Evolutionary conservation across 2,329 filamentous ascomycete species (phyloP).

Genomic region (Penicillium psychrosexuale): DNA sequence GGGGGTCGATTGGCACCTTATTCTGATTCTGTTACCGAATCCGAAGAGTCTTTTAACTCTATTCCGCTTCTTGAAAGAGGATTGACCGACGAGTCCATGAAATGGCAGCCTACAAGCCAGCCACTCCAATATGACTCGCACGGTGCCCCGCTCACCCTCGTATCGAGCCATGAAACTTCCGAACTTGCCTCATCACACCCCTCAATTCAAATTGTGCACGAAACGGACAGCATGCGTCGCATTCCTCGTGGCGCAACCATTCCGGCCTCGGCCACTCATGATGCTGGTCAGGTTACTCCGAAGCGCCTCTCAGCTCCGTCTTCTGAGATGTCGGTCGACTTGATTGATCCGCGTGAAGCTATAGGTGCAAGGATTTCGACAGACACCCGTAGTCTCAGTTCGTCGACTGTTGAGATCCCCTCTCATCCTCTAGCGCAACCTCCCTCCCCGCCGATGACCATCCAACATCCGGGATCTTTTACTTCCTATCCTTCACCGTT

Average conservation of each 20-base stretch:
- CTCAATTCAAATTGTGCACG: conserved; percentile 51
- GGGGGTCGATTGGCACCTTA: conserved; percentile 33
- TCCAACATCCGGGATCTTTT: conserved; percentile 38
- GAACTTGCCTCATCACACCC: conserved; percentile 44
- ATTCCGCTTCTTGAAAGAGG: conserved; percentile 72
- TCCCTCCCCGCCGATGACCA: conserved; percentile 47
- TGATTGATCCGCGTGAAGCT: conserved; percentile 43
- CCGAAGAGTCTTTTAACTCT: conserved; percentile 71
- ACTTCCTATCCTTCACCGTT: conserved; percentile 31
- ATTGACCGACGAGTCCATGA: conserved; percentile 49
- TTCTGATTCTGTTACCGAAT: conserved; percentile 53
- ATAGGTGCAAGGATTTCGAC: conserved; percentile 32
- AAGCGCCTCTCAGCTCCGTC: conserved; percentile 55
- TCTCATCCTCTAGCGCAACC: conserved; percentile 47
- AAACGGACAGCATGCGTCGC: conserved; percentile 52
- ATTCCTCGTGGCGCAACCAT: conserved; percentile 46
- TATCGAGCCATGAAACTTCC: conserved; percentile 27
- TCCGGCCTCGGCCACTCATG: conserved; percentile 29
- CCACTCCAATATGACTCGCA: conserved; percentile 21
- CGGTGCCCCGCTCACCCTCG: conserved; percentile 26
- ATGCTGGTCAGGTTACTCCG: conserved; percentile 41
- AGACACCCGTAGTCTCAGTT: conserved; percentile 33
- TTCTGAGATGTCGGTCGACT: conserved; percentile 52
- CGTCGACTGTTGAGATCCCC: conserved; percentile 43
- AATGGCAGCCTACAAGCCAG: conserved; percentile 36